Percentiles rank a stretch among this genome's conserved stretches.
phyloP scores from a whole-genome alignment of 805 yeast genomes.

The Candida golubevii region DNA sequence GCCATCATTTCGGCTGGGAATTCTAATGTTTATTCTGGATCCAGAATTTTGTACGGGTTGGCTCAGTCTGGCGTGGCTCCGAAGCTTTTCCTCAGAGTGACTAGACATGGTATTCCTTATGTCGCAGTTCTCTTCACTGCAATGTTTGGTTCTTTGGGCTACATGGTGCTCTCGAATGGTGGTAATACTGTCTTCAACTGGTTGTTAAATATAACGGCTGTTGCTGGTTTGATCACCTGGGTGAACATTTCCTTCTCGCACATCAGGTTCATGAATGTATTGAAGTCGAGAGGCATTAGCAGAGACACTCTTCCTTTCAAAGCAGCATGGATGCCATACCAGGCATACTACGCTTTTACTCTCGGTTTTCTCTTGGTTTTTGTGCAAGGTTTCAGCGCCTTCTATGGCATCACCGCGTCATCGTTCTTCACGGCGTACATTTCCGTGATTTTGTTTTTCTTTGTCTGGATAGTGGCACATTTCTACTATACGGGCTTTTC shows the following conservation, averaged over 20 bases:
- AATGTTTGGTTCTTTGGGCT: slow-evolving; percentile 60
- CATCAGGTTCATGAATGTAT: slow-evolving; percentile 63
- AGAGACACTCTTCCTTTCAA: slow-evolving; percentile 71
- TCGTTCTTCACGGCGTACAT: slow-evolving; percentile 68
- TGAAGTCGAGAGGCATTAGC: slow-evolving; percentile 58
- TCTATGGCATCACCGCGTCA: slow-evolving; percentile 50
- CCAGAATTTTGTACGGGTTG: slow-evolving; percentile 63
- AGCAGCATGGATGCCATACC: slow-evolving; percentile 64
- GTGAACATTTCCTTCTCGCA: slow-evolving; percentile 60
- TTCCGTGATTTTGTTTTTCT: slow-evolving; percentile 58
- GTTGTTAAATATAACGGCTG: slow-evolving; percentile 72
- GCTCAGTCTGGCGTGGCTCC: slow-evolving; percentile 61
- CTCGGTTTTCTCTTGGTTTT: slow-evolving; percentile 54
- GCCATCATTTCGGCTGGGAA: slow-evolving; percentile 78
- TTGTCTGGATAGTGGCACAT: slow-evolving; percentile 53
- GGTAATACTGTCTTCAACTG: slow-evolving; percentile 63
- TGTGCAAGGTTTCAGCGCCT: slow-evolving; percentile 69
- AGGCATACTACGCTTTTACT: slow-evolving; percentile 59
- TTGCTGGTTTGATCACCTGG: slow-evolving; percentile 75
- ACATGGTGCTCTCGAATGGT: slow-evolving; percentile 48
- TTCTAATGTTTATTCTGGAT: slow-evolving; percentile 68
- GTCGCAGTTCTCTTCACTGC: slow-evolving; percentile 55
- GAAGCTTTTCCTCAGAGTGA: slow-evolving; percentile 43
- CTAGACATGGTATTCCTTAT: slow-evolving; percentile 58
- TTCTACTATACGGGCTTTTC: slow-evolving; percentile 41